Evolutionary conservation across 2,329 filamentous ascomycete species (phyloP), one percentile per base, ranked within the genome.

Genomic region (Dactylellina haptotyla): DNA sequence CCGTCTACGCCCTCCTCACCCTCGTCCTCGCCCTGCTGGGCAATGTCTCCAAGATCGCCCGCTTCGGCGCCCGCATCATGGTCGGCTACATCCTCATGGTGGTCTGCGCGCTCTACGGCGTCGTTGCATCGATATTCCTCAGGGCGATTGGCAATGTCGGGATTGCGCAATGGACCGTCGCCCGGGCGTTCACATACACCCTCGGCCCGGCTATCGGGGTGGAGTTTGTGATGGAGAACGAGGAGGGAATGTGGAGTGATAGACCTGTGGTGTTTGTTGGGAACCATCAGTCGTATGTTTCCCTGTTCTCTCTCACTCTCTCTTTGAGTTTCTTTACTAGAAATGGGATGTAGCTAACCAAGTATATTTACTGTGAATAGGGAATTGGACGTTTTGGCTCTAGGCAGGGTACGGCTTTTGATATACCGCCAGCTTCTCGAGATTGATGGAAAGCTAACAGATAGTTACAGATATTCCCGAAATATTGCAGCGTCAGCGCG

Each of bases 361-460:
- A 32, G 16, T 41, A 32, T 59, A 28, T 51, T 28, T 66, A 66
- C 54, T 23, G 20, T 18, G 34, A 37, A 45, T 67, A 78, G 76
- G 20, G 95, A 98, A 83, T 87, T 99, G 77, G 95, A 99, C 80
- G 91, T 99, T 41, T 85, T 97, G 71, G 90, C 97, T 87, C 86
- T 99, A 26, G 95, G 93, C 34, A 76, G 77, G 61, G 65, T 78
- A 69, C 32, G 75, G 30, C n/a, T 54, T 25, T 4, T n/a, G 41
- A 26, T 39, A 32, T 23, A 6, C 45, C 18, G n/a, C 14, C 41
- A n/a, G 8, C 2, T 37, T n/a, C 14, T 25, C 8, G 16, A 48
- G 28, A 26, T 41, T 4, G 18, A 23, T 1, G 12, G 18, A 39
- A 37, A 25, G 43, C 20, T 64, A 43, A 54, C 26, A 2, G 16